Base-by-base conservation (phyloP, 176 grass and related monocot genomes). In the Metroxylon sagu region DNA sequence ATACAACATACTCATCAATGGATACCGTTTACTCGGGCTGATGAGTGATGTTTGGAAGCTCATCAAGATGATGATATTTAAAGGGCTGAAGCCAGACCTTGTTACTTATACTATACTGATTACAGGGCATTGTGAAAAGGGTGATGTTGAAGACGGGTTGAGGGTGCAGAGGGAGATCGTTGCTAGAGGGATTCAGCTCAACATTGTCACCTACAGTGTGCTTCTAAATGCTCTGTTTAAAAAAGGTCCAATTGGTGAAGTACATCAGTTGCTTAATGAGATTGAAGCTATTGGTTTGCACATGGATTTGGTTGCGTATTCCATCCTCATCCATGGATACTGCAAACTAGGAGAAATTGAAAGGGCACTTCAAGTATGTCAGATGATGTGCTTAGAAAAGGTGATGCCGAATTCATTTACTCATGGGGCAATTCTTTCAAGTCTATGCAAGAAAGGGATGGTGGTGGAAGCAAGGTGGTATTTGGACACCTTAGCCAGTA, bases 71-170 rank as follows among this genome's bases (percentile, higher is more conserved):
- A 98, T 98, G 87, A 79, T 76, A 63, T 56, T 16, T 49, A 72
- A 83, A 76, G 84, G 93, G 31, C 26, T 92, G 57, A 48, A 83
- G 77, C 93, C 87, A 1, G 84, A 98, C 83, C 49, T 81, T 64
- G 58, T 98, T 70, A 98, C 93, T 29, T 88, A 85, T 80, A 92
- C 84, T 21, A 98, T 88, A 82, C 64, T 98, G 68, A 85, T 98
- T 56, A 50, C 57, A 73, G 71, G 56, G 19, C 76, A 80, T 49
- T 98, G 84, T 57, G 84, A 98, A 71, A 66, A 68, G 63, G 87
- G 93, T 21, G 57, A 91, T 76, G 71, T 98, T 77, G 80, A 88
- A 73, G 67, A 85, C 79, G 93, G 81, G 14, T 80, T 92, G 71
- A 83, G 66, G 70, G 72, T 96, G 58, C 85, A 77, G 59, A 84